A percentile compares a stretch with the other conserved stretches of the same genome.
These are phyloP conservation scores for Leccinum disarticulatum DNA, from an alignment of 768 basidiomycete genomes.

Conservation along the genomic window DNA sequence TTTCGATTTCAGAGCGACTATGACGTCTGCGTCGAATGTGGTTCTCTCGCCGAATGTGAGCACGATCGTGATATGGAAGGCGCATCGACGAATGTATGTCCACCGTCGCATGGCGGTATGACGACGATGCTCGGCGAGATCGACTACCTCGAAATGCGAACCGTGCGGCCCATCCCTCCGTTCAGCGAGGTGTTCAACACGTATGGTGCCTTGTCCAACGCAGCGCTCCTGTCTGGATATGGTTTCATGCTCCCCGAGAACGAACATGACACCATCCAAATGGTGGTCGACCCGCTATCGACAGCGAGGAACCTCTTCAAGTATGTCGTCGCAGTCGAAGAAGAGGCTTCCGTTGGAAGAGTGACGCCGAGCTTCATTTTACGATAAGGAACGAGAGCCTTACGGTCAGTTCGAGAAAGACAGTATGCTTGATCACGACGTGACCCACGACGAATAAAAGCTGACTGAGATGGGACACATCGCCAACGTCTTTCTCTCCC, in stretches of 20 bases:
- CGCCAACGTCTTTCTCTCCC: constrained; percentile 60
- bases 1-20: constrained; percentile 56
- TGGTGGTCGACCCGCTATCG: constrained; percentile 28
- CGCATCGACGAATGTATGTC: constrained; percentile 4
- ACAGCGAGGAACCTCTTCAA: constrained; percentile 13
- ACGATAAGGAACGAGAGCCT: constrained; percentile 24
- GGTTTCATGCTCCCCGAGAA: constrained; percentile 77
- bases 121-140: constrained; percentile 23
- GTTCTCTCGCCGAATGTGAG: constrained; percentile 62
- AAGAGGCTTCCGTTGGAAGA: constrained; percentile 1
- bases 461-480: constrained; percentile 87
- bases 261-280: constrained; percentile 55
- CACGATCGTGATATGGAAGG: constrained; percentile 50
- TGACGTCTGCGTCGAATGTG: constrained; percentile 71
- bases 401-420: constrained; percentile 69
- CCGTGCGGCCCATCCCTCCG: constrained; percentile 49
- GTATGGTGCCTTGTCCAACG: constrained; percentile 68
- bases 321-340: constrained; percentile 13
- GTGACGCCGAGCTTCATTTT: constrained; percentile 13
- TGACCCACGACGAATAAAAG: constrained; percentile 94
- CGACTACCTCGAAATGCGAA: constrained; percentile 66
- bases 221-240: constrained; percentile 64
- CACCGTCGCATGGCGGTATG: constrained; percentile 14
- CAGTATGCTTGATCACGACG: constrained; percentile 96
- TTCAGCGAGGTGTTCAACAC: constrained; percentile 71